Base-by-base conservation (phyloP, 345 rosid species). In the Orychophragmus violaceus region DNA sequence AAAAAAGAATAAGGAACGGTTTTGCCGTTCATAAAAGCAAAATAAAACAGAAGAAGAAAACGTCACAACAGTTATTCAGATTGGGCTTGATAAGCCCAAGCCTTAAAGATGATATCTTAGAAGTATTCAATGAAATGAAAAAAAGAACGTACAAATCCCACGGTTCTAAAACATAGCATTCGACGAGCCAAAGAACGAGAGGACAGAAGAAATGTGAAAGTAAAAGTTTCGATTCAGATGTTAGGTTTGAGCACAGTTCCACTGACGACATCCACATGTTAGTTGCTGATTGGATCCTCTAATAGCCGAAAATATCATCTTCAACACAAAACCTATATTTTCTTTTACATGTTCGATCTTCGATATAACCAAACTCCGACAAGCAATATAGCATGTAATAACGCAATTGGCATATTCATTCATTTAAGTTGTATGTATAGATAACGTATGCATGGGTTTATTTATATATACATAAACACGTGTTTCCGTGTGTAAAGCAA, bases 401-500 rank as follows among this genome's bases (percentile, higher is more conserved):
- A 39, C 45, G n/a, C 45, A 39, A 39, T 14, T n/a, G 14, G 45
- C 14, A n/a, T 37, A 37, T 9, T n/a, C 42, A 37, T 37, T 13
- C 3, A 5, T 37, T 37, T 37, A 37, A 37, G 42, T 37, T 36
- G 16, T 13, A 14, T 39, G 45, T 14, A 39, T 14, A 39, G 45
- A 41, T 16, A 3, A 54, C 11, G 14, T 17, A 54, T 29, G 41
- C 39, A 54, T 54, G 39, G 10, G 21, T 16, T 54, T 54, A 5
- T 44, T 7, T 19, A 2, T 27, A 53, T 53, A 17, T 16, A 29
- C 27, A 39, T 11, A 58, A 50, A 59, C 72, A 73, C 66, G 71
- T 59, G 62, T 32, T 32, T 59, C 25, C 60, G 11, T 44, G 62
- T 58, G 61, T 50, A 58, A 63, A 46, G 44, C 39, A 46, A 56